Conservation (phyloP, 2,329 filamentous ascomycete genomes). For the Helminthosporium solani region DNA sequence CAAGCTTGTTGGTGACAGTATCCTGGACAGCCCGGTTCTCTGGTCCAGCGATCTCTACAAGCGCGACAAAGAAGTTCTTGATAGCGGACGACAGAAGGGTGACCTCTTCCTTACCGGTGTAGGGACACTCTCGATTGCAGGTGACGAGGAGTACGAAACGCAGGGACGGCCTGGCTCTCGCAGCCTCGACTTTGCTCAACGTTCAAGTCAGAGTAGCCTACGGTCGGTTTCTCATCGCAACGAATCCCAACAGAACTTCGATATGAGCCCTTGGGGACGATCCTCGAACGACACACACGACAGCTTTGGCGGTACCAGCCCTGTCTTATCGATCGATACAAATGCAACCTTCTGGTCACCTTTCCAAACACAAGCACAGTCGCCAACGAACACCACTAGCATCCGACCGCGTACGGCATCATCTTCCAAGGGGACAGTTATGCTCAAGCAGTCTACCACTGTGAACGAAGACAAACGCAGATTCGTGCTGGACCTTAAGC, state of each 20-base stretch:
- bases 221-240: constrained; percentile 63
- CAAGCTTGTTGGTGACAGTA: constrained; percentile 79
- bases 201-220: constrained; percentile 58
- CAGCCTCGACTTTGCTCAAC: constrained; percentile 49
- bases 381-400: constrained; percentile 63
- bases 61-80: constrained; percentile 67
- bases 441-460: constrained; percentile 57
- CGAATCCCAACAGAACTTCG: constrained; percentile 67
- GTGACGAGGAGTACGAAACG: constrained; percentile 49
- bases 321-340: constrained; percentile 71
- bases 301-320: constrained; percentile 68
- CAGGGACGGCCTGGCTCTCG: constrained; percentile 40
- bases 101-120: constrained; percentile 50
- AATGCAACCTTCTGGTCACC: constrained; percentile 86
- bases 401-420: constrained; percentile 65
- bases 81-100: constrained; percentile 52
- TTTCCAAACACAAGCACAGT: constrained; percentile 67
- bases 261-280: constrained; percentile 64
- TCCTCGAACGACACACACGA: constrained; percentile 71
- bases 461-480: constrained; percentile 68
- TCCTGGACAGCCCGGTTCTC: constrained; percentile 80
- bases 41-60: constrained; percentile 91
- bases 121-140: constrained; percentile 50
- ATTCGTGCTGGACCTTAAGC: constrained; percentile 77
- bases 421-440: constrained; percentile 67